Conservation (phyloP, 495 filamentous ascomycete species). For the Penicillium odoratum region DNA sequence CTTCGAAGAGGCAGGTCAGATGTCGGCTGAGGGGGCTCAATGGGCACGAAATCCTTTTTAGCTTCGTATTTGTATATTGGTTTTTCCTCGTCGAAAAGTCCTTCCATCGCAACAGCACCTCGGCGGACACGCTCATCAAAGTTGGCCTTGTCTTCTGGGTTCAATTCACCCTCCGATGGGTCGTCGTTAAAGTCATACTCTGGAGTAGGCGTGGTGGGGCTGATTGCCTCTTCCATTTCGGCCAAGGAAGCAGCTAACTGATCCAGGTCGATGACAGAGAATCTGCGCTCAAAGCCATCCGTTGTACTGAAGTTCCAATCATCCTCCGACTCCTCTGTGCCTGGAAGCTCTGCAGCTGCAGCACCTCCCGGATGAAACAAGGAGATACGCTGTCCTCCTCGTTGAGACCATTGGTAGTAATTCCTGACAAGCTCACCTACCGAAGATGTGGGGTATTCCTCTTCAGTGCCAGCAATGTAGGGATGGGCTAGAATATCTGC, state of each 20-base stretch:
- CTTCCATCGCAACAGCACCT: slow-evolving; percentile 48
- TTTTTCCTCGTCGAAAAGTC: slow-evolving; percentile 48
- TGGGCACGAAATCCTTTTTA: slow-evolving; percentile 48
- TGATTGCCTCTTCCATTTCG: slow-evolving; percentile 37
- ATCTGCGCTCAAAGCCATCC: slow-evolving; percentile 71
- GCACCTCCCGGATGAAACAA: slow-evolving; percentile 78
- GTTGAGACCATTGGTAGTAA: slow-evolving; percentile 82
- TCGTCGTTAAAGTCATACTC: slow-evolving; percentile 30
- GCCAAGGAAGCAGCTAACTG: slow-evolving; percentile 45
- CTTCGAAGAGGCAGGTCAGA: slow-evolving; percentile 53
- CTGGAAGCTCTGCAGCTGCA: slow-evolving; percentile 55
- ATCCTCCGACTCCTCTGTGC: slow-evolving; percentile 48
- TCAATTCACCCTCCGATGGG: slow-evolving; percentile 26
- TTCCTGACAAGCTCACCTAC: slow-evolving; percentile 71
- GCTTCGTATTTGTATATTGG: slow-evolving; percentile 50
- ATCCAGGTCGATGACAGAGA: slow-evolving; percentile 49
- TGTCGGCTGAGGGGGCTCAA: slow-evolving; percentile 33
- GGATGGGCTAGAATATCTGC: slow-evolving; percentile 46
- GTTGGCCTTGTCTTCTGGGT: slow-evolving; percentile 43
- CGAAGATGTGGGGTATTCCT: slow-evolving; percentile 65
- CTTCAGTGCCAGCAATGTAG: slow-evolving; percentile 57
- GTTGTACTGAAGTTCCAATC: slow-evolving; percentile 95
- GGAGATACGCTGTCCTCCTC: slow-evolving; percentile 80
- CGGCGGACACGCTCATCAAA: slow-evolving; percentile 51
- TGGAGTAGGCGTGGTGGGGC: slow-evolving; percentile 24